Evolutionary conservation across 2,329 filamentous ascomycete species (phyloP).

Genomic region (Mycosphaerelloides madeirae): DNA sequence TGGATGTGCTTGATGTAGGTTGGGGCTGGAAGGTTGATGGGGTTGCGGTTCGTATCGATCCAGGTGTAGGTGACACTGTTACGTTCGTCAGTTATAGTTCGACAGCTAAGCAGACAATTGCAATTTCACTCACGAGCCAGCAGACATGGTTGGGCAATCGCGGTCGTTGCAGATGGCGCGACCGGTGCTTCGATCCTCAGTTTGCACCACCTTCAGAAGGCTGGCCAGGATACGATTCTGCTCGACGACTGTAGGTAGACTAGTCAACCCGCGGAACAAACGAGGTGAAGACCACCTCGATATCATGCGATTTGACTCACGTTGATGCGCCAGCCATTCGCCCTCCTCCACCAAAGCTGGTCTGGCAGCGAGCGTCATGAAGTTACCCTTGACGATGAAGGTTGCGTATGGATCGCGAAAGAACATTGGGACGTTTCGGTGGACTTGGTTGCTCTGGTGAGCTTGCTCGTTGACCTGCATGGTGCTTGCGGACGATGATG

Average conservation of each 20-base stretch:
- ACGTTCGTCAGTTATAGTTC: background rate
- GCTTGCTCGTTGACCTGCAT: constrained; percentile 64
- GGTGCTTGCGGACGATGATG: constrained; percentile 52
- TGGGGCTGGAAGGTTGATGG: constrained; percentile 84
- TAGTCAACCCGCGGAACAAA: background rate
- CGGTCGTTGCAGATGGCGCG: constrained; percentile 76
- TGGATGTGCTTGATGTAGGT: constrained; percentile 96
- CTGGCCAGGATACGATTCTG: constrained; percentile 85
- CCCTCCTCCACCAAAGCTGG: constrained; percentile 90
- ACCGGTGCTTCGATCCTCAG: constrained; percentile 67
- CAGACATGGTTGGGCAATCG: constrained; percentile 87
- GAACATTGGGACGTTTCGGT: constrained; percentile 55
- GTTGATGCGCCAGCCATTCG: constrained; percentile 94
- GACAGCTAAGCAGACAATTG: background rate
- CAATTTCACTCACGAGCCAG: constrained; percentile 71
- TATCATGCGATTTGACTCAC: constrained; percentile 46
- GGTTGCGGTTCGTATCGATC: constrained; percentile 81
- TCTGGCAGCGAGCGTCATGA: constrained; percentile 89
- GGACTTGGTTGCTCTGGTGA: constrained; percentile 32
- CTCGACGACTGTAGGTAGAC: constrained; percentile 66
- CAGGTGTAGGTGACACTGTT: constrained; percentile 88
- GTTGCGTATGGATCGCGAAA: constrained; percentile 70
- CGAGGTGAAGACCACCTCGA: background rate
- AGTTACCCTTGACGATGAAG: constrained; percentile 94
- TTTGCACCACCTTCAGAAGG: constrained; percentile 80